phyloP scores from a whole-genome alignment of 306 rosid genomes.

The Canavalia ensiformis region DNA sequence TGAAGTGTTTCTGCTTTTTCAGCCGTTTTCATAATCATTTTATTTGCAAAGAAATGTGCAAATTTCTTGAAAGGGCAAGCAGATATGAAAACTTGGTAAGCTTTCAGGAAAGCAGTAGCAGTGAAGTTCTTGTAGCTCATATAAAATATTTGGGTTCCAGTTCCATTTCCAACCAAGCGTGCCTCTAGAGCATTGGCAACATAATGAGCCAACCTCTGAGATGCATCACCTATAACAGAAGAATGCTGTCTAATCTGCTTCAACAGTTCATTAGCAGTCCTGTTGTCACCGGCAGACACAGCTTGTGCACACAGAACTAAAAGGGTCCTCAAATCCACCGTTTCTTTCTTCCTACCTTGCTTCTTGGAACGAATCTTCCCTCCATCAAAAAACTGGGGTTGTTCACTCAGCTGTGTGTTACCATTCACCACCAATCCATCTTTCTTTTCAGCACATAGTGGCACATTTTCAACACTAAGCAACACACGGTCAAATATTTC shows the following conservation, averaged over 20 bases:
- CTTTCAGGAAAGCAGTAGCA: constrained; percentile 68
- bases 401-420: constrained; percentile 33
- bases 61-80: constrained; percentile 75
- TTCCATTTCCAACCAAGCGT: constrained; percentile 71
- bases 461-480: constrained; percentile 58
- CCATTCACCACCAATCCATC: constrained; percentile 26
- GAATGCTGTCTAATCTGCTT: constrained; percentile 80
- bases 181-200: constrained; percentile 74
- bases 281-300: constrained; percentile 63
- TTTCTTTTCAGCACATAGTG: constrained; percentile 49
- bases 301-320: constrained; percentile 77
- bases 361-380: constrained; percentile 59
- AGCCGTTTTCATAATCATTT: constrained; percentile 59
- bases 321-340: constrained; percentile 73
- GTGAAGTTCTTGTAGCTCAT: constrained; percentile 55
- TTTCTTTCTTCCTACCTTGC: constrained; percentile 59
- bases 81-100: constrained; percentile 60
- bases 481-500: constrained; percentile 65
- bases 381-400: constrained; percentile 43
- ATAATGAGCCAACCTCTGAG: constrained; percentile 79
- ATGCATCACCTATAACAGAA: constrained; percentile 65
- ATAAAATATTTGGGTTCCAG: constrained; percentile 66
- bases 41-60: constrained; percentile 66
- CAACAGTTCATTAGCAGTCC: constrained; percentile 71
- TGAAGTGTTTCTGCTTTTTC: constrained; percentile 70